Base-by-base conservation (phyloP, 345 rosid species). In the Gossypium rotundifolium region DNA sequence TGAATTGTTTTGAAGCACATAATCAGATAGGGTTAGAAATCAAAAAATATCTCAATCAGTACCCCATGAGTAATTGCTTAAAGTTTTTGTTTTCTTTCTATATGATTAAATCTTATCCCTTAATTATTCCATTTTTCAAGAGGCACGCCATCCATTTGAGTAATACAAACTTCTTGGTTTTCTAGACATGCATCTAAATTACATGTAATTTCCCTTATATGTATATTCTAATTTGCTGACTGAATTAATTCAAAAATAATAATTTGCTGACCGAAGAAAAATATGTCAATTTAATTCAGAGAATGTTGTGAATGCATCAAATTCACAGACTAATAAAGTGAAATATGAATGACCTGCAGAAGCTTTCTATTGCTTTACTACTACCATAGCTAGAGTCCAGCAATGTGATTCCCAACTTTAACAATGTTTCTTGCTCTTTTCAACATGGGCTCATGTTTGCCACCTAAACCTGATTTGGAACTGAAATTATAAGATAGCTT, bases 351-450 rank as follows among this genome's bases (percentile, higher is more conserved):
- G 33, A 65, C 44, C 53, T 33, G 12, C 16, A 44, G 16, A 65
- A 38, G 27, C 70, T 51, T 51, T 42, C 17, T 16, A 65, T 65
- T 65, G 51, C 52, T 42, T 65, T 65, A 65, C 23, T 18, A 42
- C 29, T 20, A 65, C 51, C 52, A 18, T 65, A 54, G 11, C 70
- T 65, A 44, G 70, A 44, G 38, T 49, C 54, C 71, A 22, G 54
- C 54, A 27, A 66, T 66, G 54, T 66, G 71, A 65, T 65, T 66
- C 29, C 70, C 71, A 20, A 46, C 53, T 20, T 44, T 22, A 12
- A 46, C 33, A 46, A 7, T 20, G 71, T 46, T 66, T 66, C 18
- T 25, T 11, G 23, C 16, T 18, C 27, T 40, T 42, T 64, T 49
- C 9, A 14, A 45, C 29, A 5, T 45, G 70, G 57, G 46, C 38